A percentile compares a stretch with the other conserved stretches of the same genome.
Evolutionary conservation across 345 rosid genomes (phyloP).

Genomic region (Conringia planisiliqua): DNA sequence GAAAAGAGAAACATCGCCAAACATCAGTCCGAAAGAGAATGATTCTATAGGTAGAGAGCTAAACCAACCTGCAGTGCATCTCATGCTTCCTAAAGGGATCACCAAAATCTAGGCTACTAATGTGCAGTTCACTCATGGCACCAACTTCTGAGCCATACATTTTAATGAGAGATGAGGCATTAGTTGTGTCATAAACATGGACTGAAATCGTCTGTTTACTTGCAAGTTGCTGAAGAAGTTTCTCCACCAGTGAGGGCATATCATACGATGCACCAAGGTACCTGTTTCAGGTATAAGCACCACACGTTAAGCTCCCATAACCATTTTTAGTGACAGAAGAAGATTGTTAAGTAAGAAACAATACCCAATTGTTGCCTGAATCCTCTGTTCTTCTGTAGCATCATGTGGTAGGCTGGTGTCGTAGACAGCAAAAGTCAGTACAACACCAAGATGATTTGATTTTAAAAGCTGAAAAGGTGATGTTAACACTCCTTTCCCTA

Average conservation of each 20-base stretch:
- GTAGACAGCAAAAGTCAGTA: slow-evolving; percentile 91
- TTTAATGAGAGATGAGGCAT: slow-evolving; percentile 52
- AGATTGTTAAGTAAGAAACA: background rate
- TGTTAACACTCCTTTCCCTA: slow-evolving; percentile 95
- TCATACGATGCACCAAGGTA: slow-evolving; percentile 97
- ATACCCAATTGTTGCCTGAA: slow-evolving; percentile 84
- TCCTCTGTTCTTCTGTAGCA: slow-evolving; percentile 73
- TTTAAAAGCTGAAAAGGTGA: slow-evolving; percentile 94
- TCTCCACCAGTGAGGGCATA: slow-evolving; percentile 92
- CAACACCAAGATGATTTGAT: slow-evolving; percentile 89
- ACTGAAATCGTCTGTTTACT: slow-evolving; percentile 86
- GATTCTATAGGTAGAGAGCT: background rate
- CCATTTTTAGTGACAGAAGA: background rate
- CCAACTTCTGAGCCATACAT: slow-evolving; percentile 78
- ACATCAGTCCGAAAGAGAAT: background rate
- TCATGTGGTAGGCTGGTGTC: slow-evolving; percentile 55
- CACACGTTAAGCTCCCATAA: background rate
- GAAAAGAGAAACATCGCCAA: slow-evolving; percentile 1
- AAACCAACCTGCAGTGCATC: slow-evolving; percentile 81
- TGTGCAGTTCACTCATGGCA: slow-evolving; percentile 56
- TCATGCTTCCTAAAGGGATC: slow-evolving; percentile 89
- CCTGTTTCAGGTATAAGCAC: slow-evolving; percentile 31
- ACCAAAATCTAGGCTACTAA: slow-evolving; percentile 84
- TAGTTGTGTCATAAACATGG: slow-evolving; percentile 86
- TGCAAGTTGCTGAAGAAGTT: slow-evolving; percentile 92